Evolutionary conservation across 805 yeast genomes (phyloP).

Genomic region (Nakazawaea wyomingensis): DNA sequence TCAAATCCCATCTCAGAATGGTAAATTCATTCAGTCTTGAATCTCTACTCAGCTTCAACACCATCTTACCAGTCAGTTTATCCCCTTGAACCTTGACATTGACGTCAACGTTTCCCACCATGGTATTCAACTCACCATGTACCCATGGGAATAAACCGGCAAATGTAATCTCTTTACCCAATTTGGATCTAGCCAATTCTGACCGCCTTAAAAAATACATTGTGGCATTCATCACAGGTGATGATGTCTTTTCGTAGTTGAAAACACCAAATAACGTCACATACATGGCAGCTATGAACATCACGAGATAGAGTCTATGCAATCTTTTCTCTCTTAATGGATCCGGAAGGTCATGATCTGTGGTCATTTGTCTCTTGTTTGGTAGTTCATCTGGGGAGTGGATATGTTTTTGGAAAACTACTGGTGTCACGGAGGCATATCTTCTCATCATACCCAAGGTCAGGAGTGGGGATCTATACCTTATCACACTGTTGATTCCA

Average conservation of each 20-base stretch:
- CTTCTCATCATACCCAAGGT: neutral
- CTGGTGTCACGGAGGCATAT: neutral
- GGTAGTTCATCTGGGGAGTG: conserved; percentile 12
- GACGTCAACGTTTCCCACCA: conserved; percentile 75
- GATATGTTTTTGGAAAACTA: neutral
- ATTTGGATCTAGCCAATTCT: conserved; percentile 46
- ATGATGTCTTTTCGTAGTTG: conserved; percentile 88
- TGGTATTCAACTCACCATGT: conserved; percentile 76
- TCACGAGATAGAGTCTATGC: conserved; percentile 48
- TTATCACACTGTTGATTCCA: conserved; percentile 1
- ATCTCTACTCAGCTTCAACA: conserved; percentile 69
- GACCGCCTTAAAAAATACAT: conserved; percentile 82
- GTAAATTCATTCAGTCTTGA: conserved; percentile 51
- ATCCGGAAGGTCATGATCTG: conserved; percentile 80
- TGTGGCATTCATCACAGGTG: conserved; percentile 85
- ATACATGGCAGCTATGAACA: conserved; percentile 50
- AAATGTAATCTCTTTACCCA: conserved; percentile 77
- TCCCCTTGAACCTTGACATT: conserved; percentile 67
- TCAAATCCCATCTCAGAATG: conserved; percentile 59
- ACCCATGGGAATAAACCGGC: conserved; percentile 84
- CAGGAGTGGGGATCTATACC: neutral
- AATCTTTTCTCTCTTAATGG: conserved; percentile 53
- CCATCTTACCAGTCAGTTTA: conserved; percentile 45
- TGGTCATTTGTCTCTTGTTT: conserved; percentile 43
- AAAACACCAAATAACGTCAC: conserved; percentile 61